Conservation (phyloP, 169 alveolate genomes). For the Eimeria sp. region DNA sequence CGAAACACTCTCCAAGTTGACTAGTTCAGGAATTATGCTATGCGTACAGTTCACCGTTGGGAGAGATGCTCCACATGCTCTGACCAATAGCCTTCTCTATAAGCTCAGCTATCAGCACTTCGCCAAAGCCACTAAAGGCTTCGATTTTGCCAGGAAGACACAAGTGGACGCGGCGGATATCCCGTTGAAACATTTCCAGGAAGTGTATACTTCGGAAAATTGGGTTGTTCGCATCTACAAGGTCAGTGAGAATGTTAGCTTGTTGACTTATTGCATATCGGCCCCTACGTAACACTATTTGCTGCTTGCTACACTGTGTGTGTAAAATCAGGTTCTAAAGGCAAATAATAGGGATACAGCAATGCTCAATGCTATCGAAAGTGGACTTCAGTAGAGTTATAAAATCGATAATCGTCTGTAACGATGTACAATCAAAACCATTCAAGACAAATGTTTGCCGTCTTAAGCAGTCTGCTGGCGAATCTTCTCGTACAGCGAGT, state of each 20-base stretch:
- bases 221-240: conserved; percentile 99
- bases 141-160: conserved; percentile 94
- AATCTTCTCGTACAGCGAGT: conserved; percentile 73
- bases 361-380: conserved; percentile 74
- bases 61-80: conserved; percentile 94
- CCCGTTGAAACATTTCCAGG: conserved; percentile 95
- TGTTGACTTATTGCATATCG: background rate
- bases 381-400: conserved; percentile 40
- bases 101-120: conserved; percentile 96
- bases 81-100: conserved; percentile 96
- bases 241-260: conserved; percentile 79
- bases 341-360: conserved; percentile 33
- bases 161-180: conserved; percentile 87
- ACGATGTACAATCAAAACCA: conserved; percentile 17
- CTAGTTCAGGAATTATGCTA: conserved; percentile 13
- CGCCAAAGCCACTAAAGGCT: conserved; percentile 95
- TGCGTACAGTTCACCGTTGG: conserved; percentile 93
- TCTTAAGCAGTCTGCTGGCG: conserved; percentile 76
- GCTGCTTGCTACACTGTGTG: background rate
- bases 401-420: background rate
- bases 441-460: conserved; percentile 24
- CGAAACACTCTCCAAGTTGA: background rate
- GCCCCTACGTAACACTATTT: conserved; percentile 1
- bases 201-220: conserved; percentile 97
- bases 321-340: conserved; percentile 69